Conservation (phyloP, 2,329 filamentous ascomycete genomes). For the Penicillium psychrosexuale region DNA sequence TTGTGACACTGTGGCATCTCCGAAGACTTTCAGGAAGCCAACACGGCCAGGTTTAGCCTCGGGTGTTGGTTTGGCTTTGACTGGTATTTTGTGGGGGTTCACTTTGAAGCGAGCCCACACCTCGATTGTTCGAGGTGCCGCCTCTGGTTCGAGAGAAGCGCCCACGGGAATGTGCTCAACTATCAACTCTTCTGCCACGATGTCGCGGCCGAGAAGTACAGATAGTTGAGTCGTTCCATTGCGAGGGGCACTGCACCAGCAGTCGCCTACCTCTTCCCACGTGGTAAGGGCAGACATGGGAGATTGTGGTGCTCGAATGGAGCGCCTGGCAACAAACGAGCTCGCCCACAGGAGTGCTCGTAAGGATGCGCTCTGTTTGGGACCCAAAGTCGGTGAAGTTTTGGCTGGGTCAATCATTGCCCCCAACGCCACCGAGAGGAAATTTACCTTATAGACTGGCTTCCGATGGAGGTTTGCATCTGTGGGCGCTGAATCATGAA, state of each 20-base stretch:
- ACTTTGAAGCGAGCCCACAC: constrained; percentile 63
- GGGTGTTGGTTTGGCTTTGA: constrained; percentile 1
- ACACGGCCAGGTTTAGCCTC: background rate
- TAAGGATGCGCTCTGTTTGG: constrained; percentile 22
- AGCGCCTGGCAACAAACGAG: background rate
- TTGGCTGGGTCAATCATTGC: constrained; percentile 59
- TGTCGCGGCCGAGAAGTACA: constrained; percentile 39
- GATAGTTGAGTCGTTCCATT: constrained; percentile 44
- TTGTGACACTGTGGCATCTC: background rate
- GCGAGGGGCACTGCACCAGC: constrained; percentile 70
- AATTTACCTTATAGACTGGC: constrained; percentile 60
- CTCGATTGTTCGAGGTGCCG: constrained; percentile 67
- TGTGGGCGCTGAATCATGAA: constrained; percentile 22
- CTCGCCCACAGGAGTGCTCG: constrained; percentile 14
- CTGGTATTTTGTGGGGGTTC: constrained; percentile 9
- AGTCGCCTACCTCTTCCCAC: constrained; percentile 80
- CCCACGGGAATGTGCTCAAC: constrained; percentile 67
- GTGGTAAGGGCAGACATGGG: constrained; percentile 58
- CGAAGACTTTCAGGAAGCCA: constrained; percentile 3
- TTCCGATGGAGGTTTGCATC: constrained; percentile 16
- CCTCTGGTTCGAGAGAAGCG: constrained; percentile 59
- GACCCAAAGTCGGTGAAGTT: constrained; percentile 57
- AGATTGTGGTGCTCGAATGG: constrained; percentile 30
- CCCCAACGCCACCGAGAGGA: constrained; percentile 64
- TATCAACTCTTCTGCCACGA: constrained; percentile 67